phyloP scores from a whole-genome alignment of 331 rosid species.

The Prunus yedoensis region DNA sequence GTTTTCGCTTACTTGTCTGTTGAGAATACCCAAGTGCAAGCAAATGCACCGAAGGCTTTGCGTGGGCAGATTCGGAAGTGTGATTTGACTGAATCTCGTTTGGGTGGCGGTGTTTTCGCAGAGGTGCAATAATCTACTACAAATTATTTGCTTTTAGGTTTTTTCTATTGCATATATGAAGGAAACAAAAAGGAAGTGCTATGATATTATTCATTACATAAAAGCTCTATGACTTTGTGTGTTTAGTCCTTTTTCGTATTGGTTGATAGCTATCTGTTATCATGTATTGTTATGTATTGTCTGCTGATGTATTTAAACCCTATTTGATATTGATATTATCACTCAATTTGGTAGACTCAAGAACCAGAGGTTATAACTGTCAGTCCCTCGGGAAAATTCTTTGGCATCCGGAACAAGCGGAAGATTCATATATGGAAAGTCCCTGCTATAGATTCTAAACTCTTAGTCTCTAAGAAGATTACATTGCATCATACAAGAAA shows the following conservation, averaged over 20 bases:
- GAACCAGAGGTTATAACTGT: constrained; percentile 53
- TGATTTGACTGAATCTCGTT: constrained; percentile 58
- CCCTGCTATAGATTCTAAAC: constrained; percentile 49
- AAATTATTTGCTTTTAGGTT: background rate
- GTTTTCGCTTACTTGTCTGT: constrained; percentile 66
- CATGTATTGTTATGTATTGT: background rate
- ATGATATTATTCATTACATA: background rate
- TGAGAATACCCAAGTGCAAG: constrained; percentile 33
- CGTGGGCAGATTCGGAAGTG: constrained; percentile 74
- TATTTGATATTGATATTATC: background rate
- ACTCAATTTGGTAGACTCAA: constrained; percentile 55
- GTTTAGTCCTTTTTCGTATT: background rate
- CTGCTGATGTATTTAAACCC: background rate
- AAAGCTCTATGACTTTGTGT: background rate
- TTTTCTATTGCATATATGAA: background rate
- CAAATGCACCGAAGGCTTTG: constrained; percentile 24
- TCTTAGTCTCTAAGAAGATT: constrained; percentile 46
- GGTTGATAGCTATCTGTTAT: background rate
- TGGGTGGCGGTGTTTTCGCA: constrained; percentile 42
- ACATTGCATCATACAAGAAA: constrained; percentile 78
- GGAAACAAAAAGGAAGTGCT: background rate
- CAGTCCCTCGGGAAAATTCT: constrained; percentile 67
- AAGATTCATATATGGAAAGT: constrained; percentile 73
- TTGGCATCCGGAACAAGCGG: constrained; percentile 68
- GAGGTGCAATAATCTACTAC: constrained; percentile 44